phyloP scores from a whole-genome alignment of 2,329 filamentous ascomycete species.

The Lizonia empirigonia region DNA sequence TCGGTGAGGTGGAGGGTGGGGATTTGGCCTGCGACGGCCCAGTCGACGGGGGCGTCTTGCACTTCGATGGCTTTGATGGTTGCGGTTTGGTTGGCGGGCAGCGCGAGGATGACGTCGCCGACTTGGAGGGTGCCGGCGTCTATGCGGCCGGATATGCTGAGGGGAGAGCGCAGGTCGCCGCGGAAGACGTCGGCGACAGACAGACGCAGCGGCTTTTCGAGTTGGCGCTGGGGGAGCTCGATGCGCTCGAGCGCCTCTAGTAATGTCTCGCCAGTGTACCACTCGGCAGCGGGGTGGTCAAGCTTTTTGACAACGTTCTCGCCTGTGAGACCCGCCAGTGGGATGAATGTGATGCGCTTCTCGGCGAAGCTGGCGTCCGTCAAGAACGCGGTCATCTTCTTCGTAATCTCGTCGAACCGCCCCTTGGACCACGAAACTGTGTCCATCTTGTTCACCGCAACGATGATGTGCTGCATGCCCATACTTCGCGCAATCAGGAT shows the following conservation, averaged over 20 bases:
- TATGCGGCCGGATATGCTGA: slow-evolving; percentile 85
- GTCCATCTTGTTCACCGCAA: slow-evolving; percentile 96
- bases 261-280: slow-evolving; percentile 82
- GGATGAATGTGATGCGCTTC: slow-evolving; percentile 84
- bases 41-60: slow-evolving; percentile 74
- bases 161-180: slow-evolving; percentile 75
- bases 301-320: slow-evolving; percentile 77
- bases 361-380: slow-evolving; percentile 78
- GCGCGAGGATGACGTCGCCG: slow-evolving; percentile 78
- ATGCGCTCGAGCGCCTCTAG: slow-evolving; percentile 85
- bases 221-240: slow-evolving; percentile 70
- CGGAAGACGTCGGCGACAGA: slow-evolving; percentile 88
- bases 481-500: slow-evolving; percentile 87
- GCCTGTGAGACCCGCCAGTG: slow-evolving; percentile 85
- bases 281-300: slow-evolving; percentile 60
- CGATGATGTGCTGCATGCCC: slow-evolving; percentile 84
- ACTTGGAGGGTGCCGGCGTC: slow-evolving; percentile 83
- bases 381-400: slow-evolving; percentile 83
- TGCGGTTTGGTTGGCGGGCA: slow-evolving; percentile 81
- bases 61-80: slow-evolving; percentile 82
- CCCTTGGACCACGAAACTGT: slow-evolving; percentile 80
- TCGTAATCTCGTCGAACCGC: slow-evolving; percentile 82
- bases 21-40: slow-evolving; percentile 92
- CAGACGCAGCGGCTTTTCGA: slow-evolving; percentile 82
- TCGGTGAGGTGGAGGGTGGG: slow-evolving; percentile 81